A percentile compares a stretch with the other conserved stretches of the same genome.
Evolutionary conservation across 768 basidiomycete genomes (phyloP).

Genomic region (Amanita rimosa): DNA sequence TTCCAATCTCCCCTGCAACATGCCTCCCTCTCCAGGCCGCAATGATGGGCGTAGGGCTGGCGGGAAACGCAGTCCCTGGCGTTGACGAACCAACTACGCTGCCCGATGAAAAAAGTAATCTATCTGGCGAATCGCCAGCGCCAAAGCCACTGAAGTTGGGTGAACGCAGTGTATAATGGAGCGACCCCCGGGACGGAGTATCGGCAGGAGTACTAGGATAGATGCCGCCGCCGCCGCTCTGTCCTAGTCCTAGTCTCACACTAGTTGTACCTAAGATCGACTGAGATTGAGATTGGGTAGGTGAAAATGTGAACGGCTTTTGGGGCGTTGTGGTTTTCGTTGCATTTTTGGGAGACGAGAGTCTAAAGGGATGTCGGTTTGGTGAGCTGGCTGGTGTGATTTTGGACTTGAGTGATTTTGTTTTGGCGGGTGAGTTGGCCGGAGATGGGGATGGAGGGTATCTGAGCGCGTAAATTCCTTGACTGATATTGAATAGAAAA

Average conservation of each 20-base stretch:
- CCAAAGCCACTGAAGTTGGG: background rate
- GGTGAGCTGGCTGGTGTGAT: conserved; percentile 5
- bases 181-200: conserved; percentile 26
- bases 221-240: background rate
- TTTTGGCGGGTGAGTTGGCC: conserved; percentile 19
- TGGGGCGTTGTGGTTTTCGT: conserved; percentile 26
- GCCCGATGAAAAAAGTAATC: conserved; percentile 19
- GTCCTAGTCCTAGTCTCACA: background rate
- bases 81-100: conserved; percentile 22
- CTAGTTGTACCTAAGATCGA: background rate
- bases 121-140: background rate
- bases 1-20: conserved; percentile 22
- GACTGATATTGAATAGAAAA: conserved; percentile 28
- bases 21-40: conserved; percentile 33
- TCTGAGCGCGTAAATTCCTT: conserved; percentile 28
- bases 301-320: conserved; percentile 30
- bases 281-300: conserved; percentile 15
- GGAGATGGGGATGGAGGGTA: conserved; percentile 28
- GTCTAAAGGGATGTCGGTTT: conserved; percentile 9
- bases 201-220: conserved; percentile 28
- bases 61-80: conserved; percentile 19
- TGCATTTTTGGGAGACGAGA: conserved; percentile 27
- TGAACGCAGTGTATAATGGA: conserved; percentile 15
- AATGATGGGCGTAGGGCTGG: conserved; percentile 30
- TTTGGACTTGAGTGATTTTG: conserved; percentile 11